phyloP scores from a whole-genome alignment of 768 basidiomycete genomes.

The Podaxis sp. region DNA sequence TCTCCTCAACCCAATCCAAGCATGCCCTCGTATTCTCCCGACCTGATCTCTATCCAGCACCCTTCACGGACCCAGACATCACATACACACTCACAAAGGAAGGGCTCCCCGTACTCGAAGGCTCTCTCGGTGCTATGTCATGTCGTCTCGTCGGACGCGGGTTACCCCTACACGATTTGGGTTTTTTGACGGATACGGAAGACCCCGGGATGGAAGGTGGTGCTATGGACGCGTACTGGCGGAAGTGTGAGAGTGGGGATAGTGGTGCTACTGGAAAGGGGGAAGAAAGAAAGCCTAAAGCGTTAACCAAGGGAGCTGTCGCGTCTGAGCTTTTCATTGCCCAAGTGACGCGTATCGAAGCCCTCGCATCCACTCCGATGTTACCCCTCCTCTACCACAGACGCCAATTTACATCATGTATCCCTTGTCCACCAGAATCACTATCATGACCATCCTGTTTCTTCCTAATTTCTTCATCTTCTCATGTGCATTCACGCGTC shows the following conservation, averaged over 20 bases:
- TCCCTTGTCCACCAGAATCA: neutral
- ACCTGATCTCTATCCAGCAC: slow-evolving; percentile 63
- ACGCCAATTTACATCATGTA: slow-evolving; percentile 11
- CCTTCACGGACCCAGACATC: slow-evolving; percentile 41
- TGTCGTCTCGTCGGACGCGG: slow-evolving; percentile 66
- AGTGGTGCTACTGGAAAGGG: slow-evolving; percentile 1
- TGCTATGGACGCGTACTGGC: neutral
- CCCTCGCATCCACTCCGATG: slow-evolving; percentile 2
- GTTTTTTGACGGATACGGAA: slow-evolving; percentile 28
- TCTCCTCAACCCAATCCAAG: slow-evolving; percentile 64
- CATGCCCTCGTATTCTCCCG: slow-evolving; percentile 72
- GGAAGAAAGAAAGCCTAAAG: neutral
- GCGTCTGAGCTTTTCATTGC: slow-evolving; percentile 14
- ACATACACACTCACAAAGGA: slow-evolving; percentile 45
- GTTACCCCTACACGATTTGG: slow-evolving; percentile 60
- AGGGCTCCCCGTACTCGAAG: slow-evolving; percentile 59
- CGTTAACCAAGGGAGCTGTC: neutral
- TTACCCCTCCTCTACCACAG: slow-evolving; percentile 12
- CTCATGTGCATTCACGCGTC: neutral
- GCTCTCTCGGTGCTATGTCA: slow-evolving; percentile 67
- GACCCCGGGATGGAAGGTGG: neutral
- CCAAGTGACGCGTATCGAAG: slow-evolving; percentile 14
- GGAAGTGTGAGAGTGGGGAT: neutral
- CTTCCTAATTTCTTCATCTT: neutral
- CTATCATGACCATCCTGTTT: neutral